phyloP scores from a whole-genome alignment of 2,329 filamentous ascomycete species.

The Calonectria pseudoreteaudii region DNA sequence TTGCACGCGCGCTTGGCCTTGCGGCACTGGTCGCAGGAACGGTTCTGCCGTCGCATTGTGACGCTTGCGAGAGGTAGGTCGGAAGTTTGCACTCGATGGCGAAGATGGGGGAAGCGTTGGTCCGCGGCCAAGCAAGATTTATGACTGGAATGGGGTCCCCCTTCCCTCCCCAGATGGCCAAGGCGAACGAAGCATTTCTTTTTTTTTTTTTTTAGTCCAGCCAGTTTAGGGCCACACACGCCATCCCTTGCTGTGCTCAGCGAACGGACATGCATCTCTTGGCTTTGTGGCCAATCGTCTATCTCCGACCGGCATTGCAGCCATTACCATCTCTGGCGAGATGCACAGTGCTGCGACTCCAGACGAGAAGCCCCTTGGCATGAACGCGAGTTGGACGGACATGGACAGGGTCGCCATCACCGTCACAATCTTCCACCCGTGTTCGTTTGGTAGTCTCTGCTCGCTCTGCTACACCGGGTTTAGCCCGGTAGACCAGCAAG shows the following conservation, averaged over 20 bases:
- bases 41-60: slow-evolving; percentile 42
- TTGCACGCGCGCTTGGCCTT: slow-evolving; percentile 44
- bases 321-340: not conserved
- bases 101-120: not conserved
- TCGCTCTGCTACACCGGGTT: not conserved
- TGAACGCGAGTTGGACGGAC: not conserved
- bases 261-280: not conserved
- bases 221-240: not conserved
- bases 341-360: not conserved
- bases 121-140: slow-evolving; percentile 1
- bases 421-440: slow-evolving; percentile 2
- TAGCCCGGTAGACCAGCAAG: not conserved
- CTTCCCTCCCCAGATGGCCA: not conserved
- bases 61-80: not conserved
- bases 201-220: slow-evolving; percentile 8
- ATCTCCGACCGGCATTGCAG: not conserved
- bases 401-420: not conserved
- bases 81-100: not conserved
- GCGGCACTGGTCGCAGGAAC: slow-evolving; percentile 43
- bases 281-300: not conserved
- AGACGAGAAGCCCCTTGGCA: not conserved
- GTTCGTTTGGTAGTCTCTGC: not conserved
- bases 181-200: not conserved
- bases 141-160: not conserved
- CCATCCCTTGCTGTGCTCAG: not conserved